A percentile compares a stretch with the other conserved stretches of the same genome.
Evolutionary conservation across 2,329 filamentous ascomycete genomes (phyloP).

Genomic region (Epichloe baconii): DNA sequence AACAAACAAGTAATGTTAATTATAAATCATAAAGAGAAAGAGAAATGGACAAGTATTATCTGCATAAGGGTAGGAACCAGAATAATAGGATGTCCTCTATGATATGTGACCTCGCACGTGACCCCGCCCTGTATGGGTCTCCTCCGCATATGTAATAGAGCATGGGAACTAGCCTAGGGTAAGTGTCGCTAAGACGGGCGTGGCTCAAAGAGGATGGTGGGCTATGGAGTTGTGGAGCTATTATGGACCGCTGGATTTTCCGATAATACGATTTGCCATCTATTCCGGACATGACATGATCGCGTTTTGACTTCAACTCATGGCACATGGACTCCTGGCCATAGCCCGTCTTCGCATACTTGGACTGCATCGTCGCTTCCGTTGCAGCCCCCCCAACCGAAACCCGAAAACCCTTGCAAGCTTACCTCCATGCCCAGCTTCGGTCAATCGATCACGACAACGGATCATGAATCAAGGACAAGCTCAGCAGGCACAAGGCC

Average conservation of each 20-base stretch:
- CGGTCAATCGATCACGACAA: neutral
- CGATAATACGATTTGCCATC: neutral
- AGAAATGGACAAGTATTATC: too few relatives aligned
- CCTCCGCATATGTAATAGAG: too few relatives aligned
- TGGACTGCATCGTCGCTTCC: neutral
- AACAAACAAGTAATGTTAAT: too few relatives aligned
- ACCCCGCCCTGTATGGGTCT: too few relatives aligned
- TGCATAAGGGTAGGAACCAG: too few relatives aligned
- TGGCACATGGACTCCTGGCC: neutral
- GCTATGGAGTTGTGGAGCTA: too few relatives aligned
- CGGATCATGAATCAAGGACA: conserved; percentile 15
- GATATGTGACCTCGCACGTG: too few relatives aligned
- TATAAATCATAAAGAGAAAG: too few relatives aligned
- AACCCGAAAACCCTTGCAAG: neutral
- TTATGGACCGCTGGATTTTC: neutral
- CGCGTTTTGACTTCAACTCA: neutral
- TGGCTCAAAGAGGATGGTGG: too few relatives aligned
- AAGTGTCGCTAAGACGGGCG: too few relatives aligned
- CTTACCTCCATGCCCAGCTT: neutral
- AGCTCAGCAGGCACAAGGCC: conserved; percentile 10
- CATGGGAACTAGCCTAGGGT: too few relatives aligned
- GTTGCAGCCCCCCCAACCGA: neutral
- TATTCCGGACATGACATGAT: neutral
- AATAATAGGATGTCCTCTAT: too few relatives aligned
- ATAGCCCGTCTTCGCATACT: neutral